These are phyloP conservation scores for Nematocida ironsii DNA, from an alignment of 371 early-diverging fungal species.

Conservation along the genomic window DNA sequence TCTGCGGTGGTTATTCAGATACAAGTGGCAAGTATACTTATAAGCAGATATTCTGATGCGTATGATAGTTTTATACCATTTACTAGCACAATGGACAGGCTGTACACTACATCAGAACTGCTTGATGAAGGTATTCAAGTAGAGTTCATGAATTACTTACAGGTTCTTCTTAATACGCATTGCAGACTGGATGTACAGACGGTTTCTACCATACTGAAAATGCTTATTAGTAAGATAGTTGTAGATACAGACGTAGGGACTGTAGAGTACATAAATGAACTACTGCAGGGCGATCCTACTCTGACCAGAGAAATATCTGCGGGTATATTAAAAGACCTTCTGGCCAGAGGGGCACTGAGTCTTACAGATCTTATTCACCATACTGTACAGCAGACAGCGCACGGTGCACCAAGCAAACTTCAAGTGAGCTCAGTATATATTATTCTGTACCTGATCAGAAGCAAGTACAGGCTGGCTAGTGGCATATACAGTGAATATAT, in stretches of 20 bases:
- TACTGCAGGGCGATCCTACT: constrained; percentile 5
- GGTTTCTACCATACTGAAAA: neutral
- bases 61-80: neutral
- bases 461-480: neutral
- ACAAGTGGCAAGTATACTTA: neutral
- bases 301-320: neutral
- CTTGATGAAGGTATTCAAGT: constrained; percentile 9
- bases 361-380: neutral
- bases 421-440: neutral
- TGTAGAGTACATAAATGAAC: neutral
- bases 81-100: neutral
- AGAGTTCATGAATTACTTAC: constrained; percentile 9
- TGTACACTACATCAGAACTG: neutral
- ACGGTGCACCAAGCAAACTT: no score
- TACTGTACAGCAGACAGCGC: no score
- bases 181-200: no score
- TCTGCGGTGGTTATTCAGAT: neutral
- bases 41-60: neutral
- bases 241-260: neutral
- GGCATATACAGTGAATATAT: neutral
- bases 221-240: constrained; percentile 1
- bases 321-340: neutral
- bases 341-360: neutral
- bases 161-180: neutral
- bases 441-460: neutral